Percentiles rank a stretch among this genome's conserved stretches.
Conservation (phyloP, 176 grass and related monocot genomes). For the Zea luxurians region DNA sequence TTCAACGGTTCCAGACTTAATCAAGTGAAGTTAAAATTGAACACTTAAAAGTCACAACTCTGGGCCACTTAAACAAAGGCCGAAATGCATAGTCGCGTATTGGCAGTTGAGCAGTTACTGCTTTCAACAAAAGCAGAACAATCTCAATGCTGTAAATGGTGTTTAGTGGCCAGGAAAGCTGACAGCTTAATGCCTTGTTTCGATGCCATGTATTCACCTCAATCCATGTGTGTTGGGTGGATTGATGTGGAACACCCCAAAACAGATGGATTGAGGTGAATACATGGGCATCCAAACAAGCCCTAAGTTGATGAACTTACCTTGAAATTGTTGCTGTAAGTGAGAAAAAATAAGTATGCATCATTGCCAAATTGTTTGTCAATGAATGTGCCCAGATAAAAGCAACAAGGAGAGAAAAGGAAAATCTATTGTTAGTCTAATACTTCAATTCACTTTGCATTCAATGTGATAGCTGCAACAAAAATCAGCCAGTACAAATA, state of each 20-base stretch:
- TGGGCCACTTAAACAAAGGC: background rate
- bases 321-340: constrained; percentile 1
- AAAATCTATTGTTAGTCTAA: background rate
- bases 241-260: too few species aligned
- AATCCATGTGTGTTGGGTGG: too few species aligned
- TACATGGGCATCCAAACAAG: too few species aligned
- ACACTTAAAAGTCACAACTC: background rate
- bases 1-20: background rate
- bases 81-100: background rate
- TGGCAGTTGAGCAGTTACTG: background rate
- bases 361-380: background rate
- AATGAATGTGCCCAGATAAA: background rate
- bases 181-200: background rate
- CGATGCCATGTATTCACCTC: too few species aligned
- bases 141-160: background rate
- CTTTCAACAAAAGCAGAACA: background rate
- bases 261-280: too few species aligned
- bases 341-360: constrained; percentile 6
- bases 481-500: background rate
- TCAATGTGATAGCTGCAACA: background rate
- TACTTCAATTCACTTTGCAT: constrained; percentile 23
- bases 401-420: background rate
- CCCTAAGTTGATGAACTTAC: too few species aligned
- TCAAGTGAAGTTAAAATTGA: background rate
- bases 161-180: constrained; percentile 3